Evolutionary conservation across 2,329 filamentous ascomycete genomes (phyloP).

Genomic region (Phaeoacremonium minimum): DNA sequence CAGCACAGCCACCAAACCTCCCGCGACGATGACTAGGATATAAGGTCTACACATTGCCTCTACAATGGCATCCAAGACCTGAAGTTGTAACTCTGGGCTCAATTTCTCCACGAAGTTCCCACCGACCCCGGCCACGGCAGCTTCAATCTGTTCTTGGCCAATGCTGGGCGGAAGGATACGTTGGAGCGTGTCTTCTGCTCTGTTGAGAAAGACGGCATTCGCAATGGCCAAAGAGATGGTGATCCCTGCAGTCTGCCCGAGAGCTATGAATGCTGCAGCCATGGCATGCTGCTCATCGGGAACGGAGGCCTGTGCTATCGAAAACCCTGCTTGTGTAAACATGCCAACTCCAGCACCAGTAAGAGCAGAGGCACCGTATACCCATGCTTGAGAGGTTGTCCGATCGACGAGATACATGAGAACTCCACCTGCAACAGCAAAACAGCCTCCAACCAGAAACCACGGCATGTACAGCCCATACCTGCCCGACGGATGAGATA

Average conservation of each 20-base stretch:
- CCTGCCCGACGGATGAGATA: constrained; percentile 21
- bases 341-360: constrained; percentile 32
- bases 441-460: constrained; percentile 23
- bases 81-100: not conserved
- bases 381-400: constrained; percentile 15
- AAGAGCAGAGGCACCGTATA: constrained; percentile 30
- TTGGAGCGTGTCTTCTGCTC: constrained; percentile 7
- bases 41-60: not conserved
- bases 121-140: constrained; percentile 2
- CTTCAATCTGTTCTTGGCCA: constrained; percentile 1
- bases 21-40: constrained; percentile 1
- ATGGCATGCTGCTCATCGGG: constrained; percentile 20
- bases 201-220: constrained; percentile 12
- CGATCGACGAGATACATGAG: constrained; percentile 18
- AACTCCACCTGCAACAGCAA: constrained; percentile 22
- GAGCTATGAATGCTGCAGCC: constrained; percentile 27
- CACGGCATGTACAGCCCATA: constrained; percentile 30
- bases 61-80: constrained; percentile 1
- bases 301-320: constrained; percentile 28
- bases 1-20: not conserved
- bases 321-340: constrained; percentile 28
- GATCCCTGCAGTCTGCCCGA: constrained; percentile 15
- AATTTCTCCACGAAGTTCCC: constrained; percentile 3
- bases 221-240: constrained; percentile 8
- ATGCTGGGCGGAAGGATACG: constrained; percentile 2